Percentiles rank a stretch among this genome's conserved stretches.
Evolutionary conservation across 306 rosid species (phyloP).

Genomic region (Prunus mume): DNA sequence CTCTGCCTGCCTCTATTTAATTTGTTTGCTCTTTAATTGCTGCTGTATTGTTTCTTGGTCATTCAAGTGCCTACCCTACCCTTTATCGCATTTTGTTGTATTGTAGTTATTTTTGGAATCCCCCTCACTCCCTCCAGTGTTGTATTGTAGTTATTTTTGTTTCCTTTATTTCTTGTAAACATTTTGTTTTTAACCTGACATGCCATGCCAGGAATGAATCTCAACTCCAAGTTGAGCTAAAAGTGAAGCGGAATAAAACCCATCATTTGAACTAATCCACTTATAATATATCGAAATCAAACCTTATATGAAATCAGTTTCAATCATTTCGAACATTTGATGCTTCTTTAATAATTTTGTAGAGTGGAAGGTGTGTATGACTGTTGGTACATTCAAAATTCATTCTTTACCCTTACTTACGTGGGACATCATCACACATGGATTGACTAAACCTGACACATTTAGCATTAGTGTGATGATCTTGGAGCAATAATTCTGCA

Average conservation of each 20-base stretch:
- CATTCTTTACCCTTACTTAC: background rate
- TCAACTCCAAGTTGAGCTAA: background rate
- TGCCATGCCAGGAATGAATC: background rate
- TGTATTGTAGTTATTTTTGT: background rate
- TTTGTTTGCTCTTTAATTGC: background rate
- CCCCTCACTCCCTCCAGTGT: background rate
- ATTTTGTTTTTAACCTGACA: background rate
- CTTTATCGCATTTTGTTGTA: background rate
- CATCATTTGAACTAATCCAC: background rate
- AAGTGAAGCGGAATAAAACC: background rate
- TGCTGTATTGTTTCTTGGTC: conserved; percentile 6
- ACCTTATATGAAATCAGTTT: background rate
- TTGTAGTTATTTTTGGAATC: background rate
- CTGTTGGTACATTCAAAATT: background rate
- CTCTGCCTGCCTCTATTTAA: background rate
- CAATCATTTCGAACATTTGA: background rate
- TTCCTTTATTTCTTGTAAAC: background rate
- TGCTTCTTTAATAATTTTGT: background rate
- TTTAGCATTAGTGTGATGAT: background rate
- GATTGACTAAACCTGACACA: background rate
- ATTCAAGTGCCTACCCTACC: background rate
- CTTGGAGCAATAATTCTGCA: background rate
- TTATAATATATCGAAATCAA: background rate
- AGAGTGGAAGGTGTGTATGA: background rate
- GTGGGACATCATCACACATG: background rate